Evolutionary conservation across 73 alveolate genomes (phyloP).

Genomic region (Uronychia binucleata): DNA sequence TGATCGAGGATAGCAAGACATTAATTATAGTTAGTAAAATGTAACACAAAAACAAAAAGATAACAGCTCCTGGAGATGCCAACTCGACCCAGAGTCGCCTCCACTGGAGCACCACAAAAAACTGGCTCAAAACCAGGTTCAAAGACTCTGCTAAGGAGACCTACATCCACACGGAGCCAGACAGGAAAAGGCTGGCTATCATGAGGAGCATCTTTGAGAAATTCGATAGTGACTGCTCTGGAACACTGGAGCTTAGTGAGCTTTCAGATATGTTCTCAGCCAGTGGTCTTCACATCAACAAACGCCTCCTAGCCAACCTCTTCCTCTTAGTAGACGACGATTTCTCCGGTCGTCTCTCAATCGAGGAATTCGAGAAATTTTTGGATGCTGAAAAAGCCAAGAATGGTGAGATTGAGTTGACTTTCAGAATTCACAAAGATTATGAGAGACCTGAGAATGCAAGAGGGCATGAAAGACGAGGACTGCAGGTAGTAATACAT

Average conservation of each 20-base stretch:
- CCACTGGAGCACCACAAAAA: not conserved
- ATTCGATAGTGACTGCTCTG: constrained; percentile 35
- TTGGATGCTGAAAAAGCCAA: constrained; percentile 12
- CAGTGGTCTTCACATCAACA: constrained; percentile 16
- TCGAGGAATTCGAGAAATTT: constrained; percentile 31
- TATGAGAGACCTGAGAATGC: constrained; percentile 35
- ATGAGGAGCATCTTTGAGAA: constrained; percentile 21
- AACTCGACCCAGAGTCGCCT: not conserved
- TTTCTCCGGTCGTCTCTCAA: constrained; percentile 13
- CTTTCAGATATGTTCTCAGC: constrained; percentile 22
- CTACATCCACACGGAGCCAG: constrained; percentile 24
- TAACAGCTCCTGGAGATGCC: not conserved
- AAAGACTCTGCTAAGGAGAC: constrained; percentile 22
- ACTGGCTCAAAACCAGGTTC: constrained; percentile 40
- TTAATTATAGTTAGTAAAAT: too few species aligned
- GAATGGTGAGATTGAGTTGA: not conserved
- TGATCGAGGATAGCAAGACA: not conserved
- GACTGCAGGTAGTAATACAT: not conserved
- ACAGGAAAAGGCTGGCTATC: constrained; percentile 10
- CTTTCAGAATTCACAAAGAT: constrained; percentile 12
- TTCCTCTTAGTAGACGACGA: constrained; percentile 34
- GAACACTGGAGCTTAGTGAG: constrained; percentile 35
- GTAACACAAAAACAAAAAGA: not conserved
- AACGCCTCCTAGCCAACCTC: constrained; percentile 13
- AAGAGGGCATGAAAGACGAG: constrained; percentile 10